Evolutionary conservation across 2,329 filamentous ascomycete genomes (phyloP).

Genomic region (Colletotrichum shisoi): DNA sequence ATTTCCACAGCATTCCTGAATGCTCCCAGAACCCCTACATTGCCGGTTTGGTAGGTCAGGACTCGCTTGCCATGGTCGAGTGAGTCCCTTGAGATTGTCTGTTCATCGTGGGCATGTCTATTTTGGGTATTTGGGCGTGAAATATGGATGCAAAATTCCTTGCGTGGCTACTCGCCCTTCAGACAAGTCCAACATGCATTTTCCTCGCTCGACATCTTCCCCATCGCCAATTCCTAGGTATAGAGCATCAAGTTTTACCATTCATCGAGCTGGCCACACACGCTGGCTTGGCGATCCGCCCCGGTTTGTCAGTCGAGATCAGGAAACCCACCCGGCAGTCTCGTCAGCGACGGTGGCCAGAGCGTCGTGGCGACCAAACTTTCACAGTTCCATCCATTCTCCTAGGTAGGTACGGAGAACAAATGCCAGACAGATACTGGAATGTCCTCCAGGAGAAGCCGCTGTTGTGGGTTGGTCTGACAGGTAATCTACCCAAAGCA

Average conservation of each 20-base stretch:
- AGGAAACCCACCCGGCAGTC: background rate
- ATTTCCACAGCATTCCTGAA: constrained; percentile 3
- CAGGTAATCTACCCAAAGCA: background rate
- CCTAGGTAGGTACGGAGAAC: background rate
- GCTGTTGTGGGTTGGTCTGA: background rate
- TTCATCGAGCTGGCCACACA: background rate
- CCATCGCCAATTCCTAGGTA: background rate
- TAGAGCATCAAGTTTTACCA: background rate
- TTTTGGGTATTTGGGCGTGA: no score
- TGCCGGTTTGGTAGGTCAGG: background rate
- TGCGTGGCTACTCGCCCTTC: no score
- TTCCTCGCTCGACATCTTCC: background rate
- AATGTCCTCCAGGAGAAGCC: background rate
- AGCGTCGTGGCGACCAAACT: background rate
- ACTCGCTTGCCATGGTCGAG: background rate
- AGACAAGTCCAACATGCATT: no score
- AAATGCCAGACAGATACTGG: background rate
- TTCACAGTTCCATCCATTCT: background rate
- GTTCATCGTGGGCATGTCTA: background rate
- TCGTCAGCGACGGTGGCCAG: background rate
- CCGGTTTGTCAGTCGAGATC: constrained; percentile 3
- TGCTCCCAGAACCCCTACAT: background rate
- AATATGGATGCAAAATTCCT: no score
- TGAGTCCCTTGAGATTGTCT: background rate
- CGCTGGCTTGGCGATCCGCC: background rate